Evolutionary conservation across 805 yeast species (phyloP).

Genomic region (Isabelozyma heimii): DNA sequence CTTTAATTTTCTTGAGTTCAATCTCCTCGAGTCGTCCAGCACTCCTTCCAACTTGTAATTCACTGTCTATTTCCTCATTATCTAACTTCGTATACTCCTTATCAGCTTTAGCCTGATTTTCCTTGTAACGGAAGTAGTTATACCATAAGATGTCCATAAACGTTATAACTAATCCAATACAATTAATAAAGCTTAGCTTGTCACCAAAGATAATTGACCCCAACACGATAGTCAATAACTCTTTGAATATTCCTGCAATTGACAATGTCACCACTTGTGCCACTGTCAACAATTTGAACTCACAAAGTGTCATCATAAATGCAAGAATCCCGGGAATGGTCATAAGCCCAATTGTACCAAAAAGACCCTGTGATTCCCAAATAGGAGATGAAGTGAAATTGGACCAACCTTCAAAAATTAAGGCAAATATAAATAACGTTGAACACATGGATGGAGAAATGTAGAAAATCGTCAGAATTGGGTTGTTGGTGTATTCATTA

Average conservation of each 20-base stretch:
- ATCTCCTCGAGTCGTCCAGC: background rate
- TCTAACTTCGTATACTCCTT: background rate
- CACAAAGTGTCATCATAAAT: slow-evolving; percentile 85
- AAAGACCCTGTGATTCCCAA: slow-evolving; percentile 62
- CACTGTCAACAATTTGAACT: slow-evolving; percentile 75
- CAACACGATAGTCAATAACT: slow-evolving; percentile 75
- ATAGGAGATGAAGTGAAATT: slow-evolving; percentile 52
- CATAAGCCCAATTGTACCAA: slow-evolving; percentile 55
- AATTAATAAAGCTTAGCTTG: slow-evolving; percentile 60
- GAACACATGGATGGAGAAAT: slow-evolving; percentile 82
- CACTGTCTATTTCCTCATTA: background rate
- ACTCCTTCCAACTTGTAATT: background rate
- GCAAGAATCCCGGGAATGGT: slow-evolving; percentile 84
- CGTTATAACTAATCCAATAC: slow-evolving; percentile 72
- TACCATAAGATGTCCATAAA: slow-evolving; percentile 80
- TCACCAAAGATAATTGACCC: slow-evolving; percentile 75
- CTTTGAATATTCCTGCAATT: slow-evolving; percentile 92
- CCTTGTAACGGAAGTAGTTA: slow-evolving; percentile 57
- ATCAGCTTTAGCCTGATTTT: slow-evolving; percentile 9
- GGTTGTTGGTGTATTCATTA: slow-evolving; percentile 61
- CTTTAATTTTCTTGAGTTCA: background rate
- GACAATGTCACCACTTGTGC: slow-evolving; percentile 85
- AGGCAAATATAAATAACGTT: slow-evolving; percentile 59
- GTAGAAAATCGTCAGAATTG: slow-evolving; percentile 79
- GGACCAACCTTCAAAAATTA: slow-evolving; percentile 64